These are phyloP conservation scores for Gloeopeniophorella convolvens DNA, from an alignment of 768 basidiomycete species.

Conservation along the genomic window DNA sequence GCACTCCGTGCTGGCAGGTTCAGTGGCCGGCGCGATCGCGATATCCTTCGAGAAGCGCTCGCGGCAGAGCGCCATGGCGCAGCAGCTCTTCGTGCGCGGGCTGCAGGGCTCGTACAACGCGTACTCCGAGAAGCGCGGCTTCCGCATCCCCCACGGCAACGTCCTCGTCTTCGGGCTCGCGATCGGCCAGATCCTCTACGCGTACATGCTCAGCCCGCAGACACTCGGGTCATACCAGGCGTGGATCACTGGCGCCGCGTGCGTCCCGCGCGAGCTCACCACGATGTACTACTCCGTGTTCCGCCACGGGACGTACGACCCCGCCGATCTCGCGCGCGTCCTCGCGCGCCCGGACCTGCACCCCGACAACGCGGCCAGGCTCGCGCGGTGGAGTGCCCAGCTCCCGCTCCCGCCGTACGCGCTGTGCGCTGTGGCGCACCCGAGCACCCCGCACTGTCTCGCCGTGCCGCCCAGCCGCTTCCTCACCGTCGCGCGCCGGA, in stretches of 20 bases:
- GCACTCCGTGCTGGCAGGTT: constrained; percentile 77
- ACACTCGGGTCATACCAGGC: constrained; percentile 69
- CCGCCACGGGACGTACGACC: constrained; percentile 47
- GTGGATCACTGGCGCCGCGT: constrained; percentile 42
- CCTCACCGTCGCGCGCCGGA: constrained; percentile 77
- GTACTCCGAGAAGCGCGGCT: constrained; percentile 57
- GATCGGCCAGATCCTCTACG: constrained; percentile 83
- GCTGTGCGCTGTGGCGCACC: constrained; percentile 75
- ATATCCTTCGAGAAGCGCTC: constrained; percentile 73
- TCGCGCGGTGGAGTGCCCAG: constrained; percentile 36
- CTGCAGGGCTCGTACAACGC: constrained; percentile 87
- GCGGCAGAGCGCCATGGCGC: constrained; percentile 61
- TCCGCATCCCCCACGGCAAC: constrained; percentile 77
- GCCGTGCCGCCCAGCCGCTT: constrained; percentile 63
- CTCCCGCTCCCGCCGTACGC: constrained; percentile 38
- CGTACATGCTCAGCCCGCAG: constrained; percentile 69
- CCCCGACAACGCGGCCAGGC: constrained; percentile 40
- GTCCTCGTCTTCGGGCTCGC: constrained; percentile 73
- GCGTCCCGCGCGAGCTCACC: constrained; percentile 52
- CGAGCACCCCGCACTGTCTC: constrained; percentile 55
- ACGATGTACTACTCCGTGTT: constrained; percentile 57
- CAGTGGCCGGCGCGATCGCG: constrained; percentile 62
- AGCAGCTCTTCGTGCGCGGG: constrained; percentile 88
- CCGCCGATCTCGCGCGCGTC: constrained; percentile 50
- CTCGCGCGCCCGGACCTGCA: constrained; percentile 46